A percentile compares a stretch with the other conserved stretches of the same genome.
Evolutionary conservation across 2,329 filamentous ascomycete genomes (phyloP).

Genomic region (Cryphonectria nitschkei): DNA sequence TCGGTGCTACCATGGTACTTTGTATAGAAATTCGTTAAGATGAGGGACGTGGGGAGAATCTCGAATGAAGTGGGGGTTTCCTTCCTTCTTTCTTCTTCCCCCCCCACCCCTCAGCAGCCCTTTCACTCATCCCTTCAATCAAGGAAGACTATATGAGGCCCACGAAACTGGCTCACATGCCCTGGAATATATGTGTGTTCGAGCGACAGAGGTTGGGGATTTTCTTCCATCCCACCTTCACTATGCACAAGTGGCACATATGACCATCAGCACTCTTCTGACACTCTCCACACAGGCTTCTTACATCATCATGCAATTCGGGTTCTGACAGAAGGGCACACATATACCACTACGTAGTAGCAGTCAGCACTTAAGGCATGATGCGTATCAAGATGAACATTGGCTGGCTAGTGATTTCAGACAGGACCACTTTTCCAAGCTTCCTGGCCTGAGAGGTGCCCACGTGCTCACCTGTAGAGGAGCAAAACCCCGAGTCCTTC

Average conservation of each 20-base stretch:
- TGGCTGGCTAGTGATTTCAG: neutral
- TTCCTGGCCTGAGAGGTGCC: constrained; percentile 26
- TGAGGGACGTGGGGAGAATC: neutral
- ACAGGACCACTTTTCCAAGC: neutral
- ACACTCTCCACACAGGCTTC: neutral
- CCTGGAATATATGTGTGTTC: too few relatives aligned
- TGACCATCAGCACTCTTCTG: neutral
- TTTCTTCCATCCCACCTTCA: neutral
- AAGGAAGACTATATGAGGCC: neutral
- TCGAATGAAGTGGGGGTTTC: neutral
- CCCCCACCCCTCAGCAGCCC: neutral
- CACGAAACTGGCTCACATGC: neutral
- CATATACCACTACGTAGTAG: neutral
- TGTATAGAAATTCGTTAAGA: neutral
- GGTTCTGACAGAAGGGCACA: neutral
- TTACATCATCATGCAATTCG: neutral
- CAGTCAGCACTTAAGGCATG: constrained; percentile 8
- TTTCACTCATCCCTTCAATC: neutral
- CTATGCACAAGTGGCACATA: neutral
- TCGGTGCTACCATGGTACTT: neutral
- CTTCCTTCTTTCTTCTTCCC: too few relatives aligned
- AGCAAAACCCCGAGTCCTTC: neutral
- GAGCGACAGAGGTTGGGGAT: neutral
- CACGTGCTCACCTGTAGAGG: constrained; percentile 19
- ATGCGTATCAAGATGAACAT: neutral